Percentiles rank a stretch among this genome's conserved stretches.
Evolutionary conservation across 768 basidiomycete species (phyloP).

Genomic region (Lactifluus rugatus): DNA sequence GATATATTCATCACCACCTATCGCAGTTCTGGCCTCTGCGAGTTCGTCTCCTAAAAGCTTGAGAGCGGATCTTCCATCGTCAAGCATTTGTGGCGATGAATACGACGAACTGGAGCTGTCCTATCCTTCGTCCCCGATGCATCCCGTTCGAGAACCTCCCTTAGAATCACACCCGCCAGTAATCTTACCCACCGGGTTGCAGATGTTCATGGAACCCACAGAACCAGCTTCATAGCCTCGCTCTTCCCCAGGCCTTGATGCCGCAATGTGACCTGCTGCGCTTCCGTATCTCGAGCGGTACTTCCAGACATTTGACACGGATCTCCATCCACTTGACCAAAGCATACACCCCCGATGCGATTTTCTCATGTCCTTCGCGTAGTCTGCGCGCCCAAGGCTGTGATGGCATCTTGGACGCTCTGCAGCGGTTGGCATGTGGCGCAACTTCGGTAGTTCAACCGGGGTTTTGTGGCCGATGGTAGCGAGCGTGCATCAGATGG

Average conservation of each 20-base stretch:
- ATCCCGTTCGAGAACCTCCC: neutral
- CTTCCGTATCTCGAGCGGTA: slow-evolving; percentile 9
- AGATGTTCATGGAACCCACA: neutral
- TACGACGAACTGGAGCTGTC: slow-evolving; percentile 8
- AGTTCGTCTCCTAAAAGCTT: neutral
- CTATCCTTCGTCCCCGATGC: neutral
- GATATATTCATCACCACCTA: neutral
- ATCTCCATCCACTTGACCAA: slow-evolving; percentile 5
- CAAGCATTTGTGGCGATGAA: slow-evolving; percentile 1
- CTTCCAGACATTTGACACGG: slow-evolving; percentile 8
- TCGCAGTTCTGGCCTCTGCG: neutral
- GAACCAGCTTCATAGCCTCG: neutral
- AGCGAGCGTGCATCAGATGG: slow-evolving; percentile 12
- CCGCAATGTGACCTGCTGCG: neutral
- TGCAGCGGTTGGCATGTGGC: neutral
- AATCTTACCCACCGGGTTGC: neutral
- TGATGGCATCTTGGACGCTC: neutral
- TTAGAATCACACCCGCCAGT: neutral
- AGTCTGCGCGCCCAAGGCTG: slow-evolving; percentile 6
- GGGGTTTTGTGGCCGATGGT: slow-evolving; percentile 1
- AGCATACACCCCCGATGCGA: slow-evolving; percentile 4
- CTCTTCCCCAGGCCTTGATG: neutral
- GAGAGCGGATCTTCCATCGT: neutral
- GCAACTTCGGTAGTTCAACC: neutral
- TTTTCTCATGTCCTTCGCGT: slow-evolving; percentile 10